A percentile compares a stretch with the other conserved stretches of the same genome.
phyloP scores from a whole-genome alignment of 768 basidiomycete species.

The Leucocoprinus leucothites region DNA sequence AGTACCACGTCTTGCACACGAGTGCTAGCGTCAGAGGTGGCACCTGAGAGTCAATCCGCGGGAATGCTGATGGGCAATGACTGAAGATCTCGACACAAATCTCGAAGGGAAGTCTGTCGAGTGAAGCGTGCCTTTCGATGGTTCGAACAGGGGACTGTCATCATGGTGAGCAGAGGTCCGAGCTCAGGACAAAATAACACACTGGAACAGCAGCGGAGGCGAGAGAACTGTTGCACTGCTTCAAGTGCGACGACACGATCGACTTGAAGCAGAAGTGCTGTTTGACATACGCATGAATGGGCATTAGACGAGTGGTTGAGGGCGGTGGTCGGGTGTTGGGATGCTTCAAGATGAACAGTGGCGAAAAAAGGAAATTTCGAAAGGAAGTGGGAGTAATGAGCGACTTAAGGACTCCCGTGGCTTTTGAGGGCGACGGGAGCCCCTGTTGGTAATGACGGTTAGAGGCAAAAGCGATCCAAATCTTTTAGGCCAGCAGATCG shows the following conservation, averaged over 20 bases:
- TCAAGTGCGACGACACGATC: background rate
- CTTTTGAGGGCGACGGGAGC: constrained; percentile 8
- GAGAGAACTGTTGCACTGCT: background rate
- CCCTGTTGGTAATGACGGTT: background rate
- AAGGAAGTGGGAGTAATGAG: background rate
- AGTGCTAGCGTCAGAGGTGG: constrained; percentile 36
- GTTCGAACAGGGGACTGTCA: background rate
- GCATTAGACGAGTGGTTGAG: background rate
- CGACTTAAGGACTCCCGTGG: constrained; percentile 1
- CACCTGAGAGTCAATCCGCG: constrained; percentile 26
- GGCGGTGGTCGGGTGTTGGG: background rate
- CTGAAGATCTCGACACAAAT: constrained; percentile 45
- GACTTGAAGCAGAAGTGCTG: background rate
- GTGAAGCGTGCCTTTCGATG: constrained; percentile 16
- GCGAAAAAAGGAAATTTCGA: background rate
- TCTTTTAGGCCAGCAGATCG: too few species aligned
- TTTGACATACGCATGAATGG: background rate
- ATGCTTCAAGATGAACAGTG: background rate
- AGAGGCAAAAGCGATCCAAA: background rate
- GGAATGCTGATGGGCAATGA: constrained; percentile 30
- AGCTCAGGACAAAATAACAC: background rate
- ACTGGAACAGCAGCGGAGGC: background rate
- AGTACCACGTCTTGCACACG: constrained; percentile 42
- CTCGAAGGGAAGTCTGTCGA: constrained; percentile 41
- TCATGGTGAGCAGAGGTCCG: background rate